Evolutionary conservation across 1,139 yeast genomes (phyloP).

Genomic region (Diutina scorzettiae): DNA sequence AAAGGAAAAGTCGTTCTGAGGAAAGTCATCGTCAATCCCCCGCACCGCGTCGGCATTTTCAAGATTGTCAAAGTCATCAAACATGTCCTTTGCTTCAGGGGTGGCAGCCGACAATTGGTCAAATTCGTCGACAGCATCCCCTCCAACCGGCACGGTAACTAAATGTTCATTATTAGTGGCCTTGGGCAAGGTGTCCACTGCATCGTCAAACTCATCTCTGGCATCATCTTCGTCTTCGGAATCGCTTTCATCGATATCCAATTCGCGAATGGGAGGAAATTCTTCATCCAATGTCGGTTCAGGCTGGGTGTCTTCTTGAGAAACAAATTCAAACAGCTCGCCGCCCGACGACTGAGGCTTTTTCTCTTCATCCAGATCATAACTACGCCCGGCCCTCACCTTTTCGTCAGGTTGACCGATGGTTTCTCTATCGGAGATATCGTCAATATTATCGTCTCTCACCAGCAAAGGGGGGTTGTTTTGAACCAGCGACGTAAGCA

Average conservation of each 20-base stretch:
- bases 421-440: conserved; percentile 49
- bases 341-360: conserved; percentile 21
- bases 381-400: background rate
- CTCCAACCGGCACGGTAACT: conserved; percentile 14
- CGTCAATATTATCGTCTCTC: conserved; percentile 58
- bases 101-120: conserved; percentile 2
- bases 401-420: conserved; percentile 19
- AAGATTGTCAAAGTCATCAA: conserved; percentile 8
- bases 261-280: conserved; percentile 48
- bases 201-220: conserved; percentile 27
- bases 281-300: conserved; percentile 21
- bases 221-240: conserved; percentile 18
- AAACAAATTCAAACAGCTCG: conserved; percentile 42
- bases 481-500: conserved; percentile 82
- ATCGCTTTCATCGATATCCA: conserved; percentile 35
- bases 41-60: conserved; percentile 2
- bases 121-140: conserved; percentile 16
- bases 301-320: conserved; percentile 32
- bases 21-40: background rate
- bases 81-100: conserved; percentile 2
- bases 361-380: conserved; percentile 2
- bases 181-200: conserved; percentile 17
- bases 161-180: no score
- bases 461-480: conserved; percentile 87
- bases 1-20: conserved; percentile 4